Base-by-base conservation (phyloP, 2,329 filamentous ascomycete species). In the Trichoderma asperellum region DNA sequence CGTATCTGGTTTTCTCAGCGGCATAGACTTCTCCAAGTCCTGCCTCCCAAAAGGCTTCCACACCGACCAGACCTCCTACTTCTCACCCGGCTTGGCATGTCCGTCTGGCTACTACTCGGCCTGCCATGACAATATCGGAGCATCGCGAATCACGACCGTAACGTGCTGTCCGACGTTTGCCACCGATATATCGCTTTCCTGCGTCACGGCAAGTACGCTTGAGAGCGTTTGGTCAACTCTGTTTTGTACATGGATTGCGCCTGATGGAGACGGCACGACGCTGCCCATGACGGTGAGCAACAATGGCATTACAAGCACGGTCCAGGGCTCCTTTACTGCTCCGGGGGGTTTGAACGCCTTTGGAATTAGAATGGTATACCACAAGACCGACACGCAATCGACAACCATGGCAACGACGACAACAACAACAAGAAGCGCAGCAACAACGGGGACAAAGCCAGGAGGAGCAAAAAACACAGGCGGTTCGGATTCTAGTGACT, bases 291-390 rank as follows among this genome's bases (percentile, higher is more conserved):
- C 77, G 1, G 37, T 72, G 27, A 75, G 70, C 59, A 70, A 70
- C 18, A 68, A 71, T 37, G 75, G 74, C 16, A 65, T 67, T 6
- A 75, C 75, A 4, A 74, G 71, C 4, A 78, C 76, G 1, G 63
- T 55, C 2, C 68, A 58, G 5, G 67, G 70, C 3, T 74, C 68
- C 4, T 73, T 79, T 66, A 69, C 49, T 4, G 73, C 72, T 7
- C 73, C 70, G 0, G 75, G 70, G 1, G 78, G 76, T 2, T 71
- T 80, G 32, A 78, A 80, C 43, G 79, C 78, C 0, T 79, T 73
- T 55, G 79, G 79, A 40, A 61, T 80, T 12, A 74, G 76, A 8
- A 81, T 80, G 78, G 74, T 81, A 12, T 77, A 79, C 62, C 73
- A 79, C 49, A 52, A 70, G n/a, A 77, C 72, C 8, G 77, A 80